These are phyloP conservation scores for Mucor racemosus DNA, from an alignment of 371 early-diverging fungal genomes.

Conservation along the genomic window DNA sequence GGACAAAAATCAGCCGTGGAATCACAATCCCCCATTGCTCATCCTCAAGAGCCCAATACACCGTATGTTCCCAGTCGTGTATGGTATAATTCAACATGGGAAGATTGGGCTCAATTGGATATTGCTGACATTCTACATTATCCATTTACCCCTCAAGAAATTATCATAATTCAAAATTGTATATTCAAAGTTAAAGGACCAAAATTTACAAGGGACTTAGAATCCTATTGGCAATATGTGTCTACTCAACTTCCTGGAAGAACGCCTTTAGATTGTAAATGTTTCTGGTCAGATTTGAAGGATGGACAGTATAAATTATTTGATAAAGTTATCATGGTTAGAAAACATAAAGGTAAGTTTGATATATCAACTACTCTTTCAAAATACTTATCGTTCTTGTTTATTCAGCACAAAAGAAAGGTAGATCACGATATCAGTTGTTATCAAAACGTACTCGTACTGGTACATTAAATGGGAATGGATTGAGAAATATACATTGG, in stretches of 20 bases:
- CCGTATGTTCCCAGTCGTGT: constrained; percentile 41
- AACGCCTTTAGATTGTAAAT: constrained; percentile 32
- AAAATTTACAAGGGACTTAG: neutral
- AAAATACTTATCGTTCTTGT: neutral
- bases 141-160: constrained; percentile 32
- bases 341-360: constrained; percentile 19
- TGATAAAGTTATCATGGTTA: constrained; percentile 26
- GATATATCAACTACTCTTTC: neutral
- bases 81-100: constrained; percentile 49
- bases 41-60: neutral
- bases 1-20: neutral
- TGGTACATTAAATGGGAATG: neutral
- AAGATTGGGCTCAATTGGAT: constrained; percentile 51
- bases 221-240: constrained; percentile 29
- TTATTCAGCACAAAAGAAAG: neutral
- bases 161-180: neutral
- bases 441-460: constrained; percentile 6
- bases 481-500: constrained; percentile 21
- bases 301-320: constrained; percentile 1
- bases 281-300: constrained; percentile 30
- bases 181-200: neutral
- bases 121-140: constrained; percentile 38
- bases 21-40: neutral
- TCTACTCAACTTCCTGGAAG: constrained; percentile 35
- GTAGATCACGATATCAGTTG: constrained; percentile 10